Conservation (phyloP, 2,329 filamentous ascomycete species). For the Mariannaea sp. region DNA sequence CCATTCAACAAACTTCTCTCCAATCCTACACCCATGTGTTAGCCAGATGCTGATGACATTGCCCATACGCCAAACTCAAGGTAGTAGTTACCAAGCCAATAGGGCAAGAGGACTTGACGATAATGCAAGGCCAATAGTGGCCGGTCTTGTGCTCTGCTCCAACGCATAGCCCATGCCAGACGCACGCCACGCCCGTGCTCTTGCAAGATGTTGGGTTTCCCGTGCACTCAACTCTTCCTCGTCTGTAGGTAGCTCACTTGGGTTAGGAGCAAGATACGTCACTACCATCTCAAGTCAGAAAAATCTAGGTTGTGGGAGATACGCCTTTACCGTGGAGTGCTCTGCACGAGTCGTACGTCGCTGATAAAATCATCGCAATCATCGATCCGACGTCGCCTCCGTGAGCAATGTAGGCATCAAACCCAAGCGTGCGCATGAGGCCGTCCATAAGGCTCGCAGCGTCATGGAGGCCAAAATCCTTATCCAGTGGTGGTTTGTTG, state of each 20-base stretch:
- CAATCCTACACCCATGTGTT: not conserved
- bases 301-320: no score
- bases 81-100: not conserved
- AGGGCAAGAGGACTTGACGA: not conserved
- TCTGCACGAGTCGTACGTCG: not conserved
- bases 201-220: not conserved
- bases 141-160: not conserved
- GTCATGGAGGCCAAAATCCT: conserved; percentile 41
- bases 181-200: not conserved
- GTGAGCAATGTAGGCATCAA: conserved; percentile 59
- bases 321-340: not conserved
- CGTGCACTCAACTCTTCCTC: not conserved
- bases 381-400: conserved; percentile 60
- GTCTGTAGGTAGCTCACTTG: no score
- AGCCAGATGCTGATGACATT: no score
- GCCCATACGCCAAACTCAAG: not conserved
- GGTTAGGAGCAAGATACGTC: no score
- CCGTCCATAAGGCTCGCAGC: conserved; percentile 52
- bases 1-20: not conserved
- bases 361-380: conserved; percentile 27
- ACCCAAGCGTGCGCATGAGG: conserved; percentile 58
- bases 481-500: conserved; percentile 50
- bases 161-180: not conserved
- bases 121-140: not conserved
- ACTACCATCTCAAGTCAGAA: no score